Evolutionary conservation across 345 rosid species (phyloP), one percentile per base, ranked within the genome.

Genomic region (Barbarea vulgaris): DNA sequence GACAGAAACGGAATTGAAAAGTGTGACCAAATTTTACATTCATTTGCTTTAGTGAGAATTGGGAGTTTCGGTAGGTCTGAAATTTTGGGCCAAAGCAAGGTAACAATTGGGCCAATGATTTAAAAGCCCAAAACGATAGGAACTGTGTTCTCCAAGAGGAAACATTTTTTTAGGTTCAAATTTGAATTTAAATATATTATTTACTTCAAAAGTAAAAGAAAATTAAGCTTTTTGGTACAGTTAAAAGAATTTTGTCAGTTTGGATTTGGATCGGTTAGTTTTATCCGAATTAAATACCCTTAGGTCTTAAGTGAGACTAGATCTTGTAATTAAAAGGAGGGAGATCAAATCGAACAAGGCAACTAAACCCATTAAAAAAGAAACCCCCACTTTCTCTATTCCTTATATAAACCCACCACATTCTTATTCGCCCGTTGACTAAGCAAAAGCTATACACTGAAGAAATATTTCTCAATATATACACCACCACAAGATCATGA

Each of bases 361-460:
- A 47, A 58, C 65, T 42, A 10, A n/a, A 33, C 9, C 13, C 27
- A 22, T n/a, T 28, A 28, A 22, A 47, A 47, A n/a, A 59, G 3
- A 50, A 60, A 28, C 73, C 24, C 24, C 64, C 41, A 19, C 52
- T 6, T 9, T 59, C 31, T 31, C 57, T 53, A n/a, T 9, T 52
- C 66, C 14, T 46, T 57, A 31, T 69, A n/a, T n/a, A n/a, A 48
- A 18, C 28, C 21, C 65, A 53, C 17, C 57, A 44, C 39, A 55
- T 64, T 55, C 65, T 73, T 64, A 64, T 74, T 64, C 9, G 28
- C 7, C 54, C 63, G 27, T 37, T 3, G 37, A 58, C 69, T 50
- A 76, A 51, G 74, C 53, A 77, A 69, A 69, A 24, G 64, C 74
- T 69, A 62, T 62, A 76, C 75, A 76, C 56, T 15, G 64, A 62